Conservation (phyloP, 2,329 filamentous ascomycete genomes). For the Didymella pinodella region DNA sequence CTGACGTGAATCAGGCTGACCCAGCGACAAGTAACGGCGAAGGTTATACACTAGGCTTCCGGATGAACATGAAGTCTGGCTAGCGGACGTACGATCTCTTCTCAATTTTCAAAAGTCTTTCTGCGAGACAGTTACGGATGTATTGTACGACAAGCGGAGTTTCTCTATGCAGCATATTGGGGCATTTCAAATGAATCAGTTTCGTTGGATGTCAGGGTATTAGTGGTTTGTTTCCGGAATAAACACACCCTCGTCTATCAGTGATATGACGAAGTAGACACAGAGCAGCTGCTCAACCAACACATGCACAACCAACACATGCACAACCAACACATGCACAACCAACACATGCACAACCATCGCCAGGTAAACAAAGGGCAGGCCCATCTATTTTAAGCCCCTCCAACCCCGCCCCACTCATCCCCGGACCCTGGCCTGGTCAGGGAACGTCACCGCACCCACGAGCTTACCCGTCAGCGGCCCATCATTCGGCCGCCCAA, state of each 20-base stretch:
- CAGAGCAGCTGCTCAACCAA: not conserved
- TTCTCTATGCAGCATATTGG: not conserved
- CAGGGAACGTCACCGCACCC: constrained; percentile 23
- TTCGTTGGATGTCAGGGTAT: not conserved
- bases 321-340: not conserved
- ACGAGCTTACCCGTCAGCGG: constrained; percentile 27
- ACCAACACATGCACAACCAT: not conserved
- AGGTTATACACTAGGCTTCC: constrained; percentile 41
- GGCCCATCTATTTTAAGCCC: constrained; percentile 17
- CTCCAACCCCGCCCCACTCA: constrained; percentile 23
- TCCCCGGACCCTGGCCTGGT: constrained; percentile 18
- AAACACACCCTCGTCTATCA: not conserved
- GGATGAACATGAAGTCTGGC: constrained; percentile 30
- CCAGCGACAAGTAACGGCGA: constrained; percentile 34
- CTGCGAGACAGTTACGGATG: not conserved
- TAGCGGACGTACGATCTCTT: not conserved
- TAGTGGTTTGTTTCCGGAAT: not conserved
- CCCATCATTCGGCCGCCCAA: constrained; percentile 22
- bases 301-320: not conserved
- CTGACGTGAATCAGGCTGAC: constrained; percentile 34
- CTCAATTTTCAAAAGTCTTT: not conserved
- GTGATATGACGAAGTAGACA: not conserved
- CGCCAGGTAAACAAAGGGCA: not conserved
- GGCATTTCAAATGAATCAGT: not conserved
- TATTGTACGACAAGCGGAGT: not conserved